A percentile compares a stretch with the other conserved stretches of the same genome.
Evolutionary conservation across 2,329 filamentous ascomycete species (phyloP).

Genomic region (Penicillium janthinellum): DNA sequence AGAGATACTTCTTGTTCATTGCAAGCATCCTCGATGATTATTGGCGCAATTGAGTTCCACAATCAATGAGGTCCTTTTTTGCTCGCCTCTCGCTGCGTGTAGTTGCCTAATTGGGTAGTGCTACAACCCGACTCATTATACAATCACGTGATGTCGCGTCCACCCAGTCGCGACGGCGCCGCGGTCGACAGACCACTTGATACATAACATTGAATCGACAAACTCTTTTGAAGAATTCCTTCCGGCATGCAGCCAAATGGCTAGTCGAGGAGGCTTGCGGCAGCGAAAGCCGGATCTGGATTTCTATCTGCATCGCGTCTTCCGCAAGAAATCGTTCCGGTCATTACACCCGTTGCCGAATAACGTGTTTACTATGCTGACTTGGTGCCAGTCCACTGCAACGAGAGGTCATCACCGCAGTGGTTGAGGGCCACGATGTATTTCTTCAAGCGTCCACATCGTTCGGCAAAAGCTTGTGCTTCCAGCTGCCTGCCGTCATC

Average conservation of each 20-base stretch:
- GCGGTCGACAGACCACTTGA: background rate
- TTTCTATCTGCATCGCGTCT: slow-evolving; percentile 72
- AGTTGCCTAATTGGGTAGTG: background rate
- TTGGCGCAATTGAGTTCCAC: no score
- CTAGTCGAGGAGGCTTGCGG: slow-evolving; percentile 23
- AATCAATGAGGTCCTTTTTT: background rate
- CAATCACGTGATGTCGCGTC: slow-evolving; percentile 2
- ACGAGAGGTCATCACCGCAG: slow-evolving; percentile 81
- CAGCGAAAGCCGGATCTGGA: slow-evolving; percentile 61
- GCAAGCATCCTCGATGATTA: no score
- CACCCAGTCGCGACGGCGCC: background rate
- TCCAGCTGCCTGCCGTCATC: slow-evolving; percentile 85
- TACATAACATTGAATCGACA: background rate
- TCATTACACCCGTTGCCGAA: slow-evolving; percentile 38
- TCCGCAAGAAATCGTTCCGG: slow-evolving; percentile 74
- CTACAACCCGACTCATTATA: background rate
- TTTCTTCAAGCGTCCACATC: slow-evolving; percentile 77
- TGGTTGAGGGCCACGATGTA: slow-evolving; percentile 81
- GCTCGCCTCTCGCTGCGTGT: background rate
- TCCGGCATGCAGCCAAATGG: slow-evolving; percentile 33
- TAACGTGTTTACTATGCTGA: slow-evolving; percentile 4
- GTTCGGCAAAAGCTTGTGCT: slow-evolving; percentile 92
- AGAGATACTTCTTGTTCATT: no score
- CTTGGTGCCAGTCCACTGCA: slow-evolving; percentile 67
- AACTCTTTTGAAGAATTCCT: background rate